Evolutionary conservation across 2,329 filamentous ascomycete genomes (phyloP).

Genomic region (Alternaria dauci): DNA sequence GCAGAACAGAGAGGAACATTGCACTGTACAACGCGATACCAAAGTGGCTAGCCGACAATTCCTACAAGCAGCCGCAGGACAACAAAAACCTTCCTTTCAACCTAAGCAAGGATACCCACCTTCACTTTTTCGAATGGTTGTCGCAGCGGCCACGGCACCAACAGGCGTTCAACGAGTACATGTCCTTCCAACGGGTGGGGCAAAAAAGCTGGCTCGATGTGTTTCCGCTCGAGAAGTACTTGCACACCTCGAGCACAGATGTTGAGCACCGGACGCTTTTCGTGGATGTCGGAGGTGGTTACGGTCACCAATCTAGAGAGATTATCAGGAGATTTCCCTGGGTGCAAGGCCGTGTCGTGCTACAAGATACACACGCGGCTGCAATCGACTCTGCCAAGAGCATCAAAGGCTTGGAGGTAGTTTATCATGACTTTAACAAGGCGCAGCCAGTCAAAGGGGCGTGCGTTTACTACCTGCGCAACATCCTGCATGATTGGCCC

Average conservation of each 20-base stretch:
- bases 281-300: conserved; percentile 10
- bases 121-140: conserved; percentile 15
- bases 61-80: conserved; percentile 10
- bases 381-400: conserved; percentile 10
- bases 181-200: conserved; percentile 13
- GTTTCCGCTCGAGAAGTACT: conserved; percentile 8
- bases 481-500: conserved; percentile 15
- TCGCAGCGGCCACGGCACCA: conserved; percentile 12
- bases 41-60: conserved; percentile 10
- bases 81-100: conserved; percentile 14
- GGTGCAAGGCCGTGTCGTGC: conserved; percentile 7
- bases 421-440: conserved; percentile 11
- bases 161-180: conserved; percentile 16
- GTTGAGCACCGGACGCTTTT: conserved; percentile 3
- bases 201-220: conserved; percentile 15
- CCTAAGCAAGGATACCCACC: conserved; percentile 5
- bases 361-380: conserved; percentile 11
- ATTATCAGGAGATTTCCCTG: conserved; percentile 5
- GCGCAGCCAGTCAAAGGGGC: conserved; percentile 8
- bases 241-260: background rate
- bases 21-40: conserved; percentile 14
- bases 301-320: conserved; percentile 13
- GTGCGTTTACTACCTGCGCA: conserved; percentile 10
- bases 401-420: conserved; percentile 7
- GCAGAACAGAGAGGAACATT: conserved; percentile 13